These are phyloP conservation scores for Vigna radiata DNA, from an alignment of 306 rosid genomes.

Conservation along the genomic window DNA sequence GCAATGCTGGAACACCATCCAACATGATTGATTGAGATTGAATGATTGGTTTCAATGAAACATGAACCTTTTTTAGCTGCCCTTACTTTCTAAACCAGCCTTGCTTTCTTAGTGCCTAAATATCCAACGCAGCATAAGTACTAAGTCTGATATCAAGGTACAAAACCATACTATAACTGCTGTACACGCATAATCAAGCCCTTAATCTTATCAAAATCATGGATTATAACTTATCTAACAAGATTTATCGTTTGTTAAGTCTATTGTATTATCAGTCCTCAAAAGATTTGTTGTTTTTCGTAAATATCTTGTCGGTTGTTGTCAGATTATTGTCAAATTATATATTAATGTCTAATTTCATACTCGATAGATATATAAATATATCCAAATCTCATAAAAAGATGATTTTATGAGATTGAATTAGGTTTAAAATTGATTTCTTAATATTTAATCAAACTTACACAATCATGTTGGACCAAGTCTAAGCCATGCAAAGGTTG, in stretches of 20 bases:
- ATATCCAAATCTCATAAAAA: too few species aligned
- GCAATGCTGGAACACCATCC: not conserved
- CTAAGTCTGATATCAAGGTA: slow-evolving; percentile 23
- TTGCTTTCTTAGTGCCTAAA: slow-evolving; percentile 55
- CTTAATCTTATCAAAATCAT: not conserved
- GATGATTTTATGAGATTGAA: too few species aligned
- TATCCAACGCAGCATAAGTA: slow-evolving; percentile 32
- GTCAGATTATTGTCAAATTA: too few species aligned
- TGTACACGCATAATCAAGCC: slow-evolving; percentile 23
- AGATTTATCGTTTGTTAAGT: too few species aligned
- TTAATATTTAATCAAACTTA: not conserved
- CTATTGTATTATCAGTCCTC: too few species aligned
- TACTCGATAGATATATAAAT: too few species aligned
- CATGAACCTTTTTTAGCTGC: not conserved
- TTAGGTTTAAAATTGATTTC: too few species aligned
- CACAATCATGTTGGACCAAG: slow-evolving; percentile 34
- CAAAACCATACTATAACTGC: not conserved
- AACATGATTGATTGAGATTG: slow-evolving; percentile 39
- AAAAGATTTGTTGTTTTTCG: too few species aligned
- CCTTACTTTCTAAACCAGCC: slow-evolving; percentile 34
- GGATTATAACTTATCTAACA: too few species aligned
- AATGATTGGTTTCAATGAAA: not conserved
- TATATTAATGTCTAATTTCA: too few species aligned
- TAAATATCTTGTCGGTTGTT: accelerated
- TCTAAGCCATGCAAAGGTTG: slow-evolving; percentile 41